phyloP scores from a whole-genome alignment of 169 alveolate genomes.

The Plasmodium coatneyi region DNA sequence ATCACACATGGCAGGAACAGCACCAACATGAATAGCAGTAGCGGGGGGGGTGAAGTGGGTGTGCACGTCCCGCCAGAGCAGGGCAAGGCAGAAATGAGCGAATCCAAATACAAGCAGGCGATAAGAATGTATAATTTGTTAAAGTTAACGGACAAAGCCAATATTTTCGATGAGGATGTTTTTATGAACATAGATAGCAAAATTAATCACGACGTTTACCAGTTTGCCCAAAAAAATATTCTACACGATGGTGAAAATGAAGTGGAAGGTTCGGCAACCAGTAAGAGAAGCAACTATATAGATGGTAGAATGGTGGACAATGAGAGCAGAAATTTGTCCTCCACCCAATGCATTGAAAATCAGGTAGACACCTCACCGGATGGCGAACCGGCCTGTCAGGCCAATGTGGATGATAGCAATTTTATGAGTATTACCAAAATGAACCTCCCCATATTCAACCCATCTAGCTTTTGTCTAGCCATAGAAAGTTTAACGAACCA shows the following conservation, averaged over 20 bases:
- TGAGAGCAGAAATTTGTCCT: not conserved
- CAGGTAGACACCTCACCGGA: not conserved
- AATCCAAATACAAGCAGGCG: constrained; percentile 67
- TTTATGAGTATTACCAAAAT: constrained; percentile 62
- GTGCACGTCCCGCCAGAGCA: not conserved
- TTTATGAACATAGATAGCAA: constrained; percentile 74
- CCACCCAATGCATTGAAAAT: not conserved
- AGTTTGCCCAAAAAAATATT: constrained; percentile 46
- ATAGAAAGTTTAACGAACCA: constrained; percentile 49
- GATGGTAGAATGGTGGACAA: not conserved
- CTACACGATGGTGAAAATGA: not conserved
- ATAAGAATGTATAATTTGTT: constrained; percentile 61
- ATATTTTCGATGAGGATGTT: constrained; percentile 70
- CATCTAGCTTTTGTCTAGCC: constrained; percentile 67
- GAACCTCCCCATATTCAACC: constrained; percentile 68
- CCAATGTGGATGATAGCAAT: not conserved
- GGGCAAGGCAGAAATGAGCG: constrained; percentile 54
- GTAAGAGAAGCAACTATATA: not conserved
- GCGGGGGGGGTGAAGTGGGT: not conserved
- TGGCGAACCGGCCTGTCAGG: not conserved
- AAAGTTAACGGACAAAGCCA: constrained; percentile 47
- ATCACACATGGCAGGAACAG: not conserved
- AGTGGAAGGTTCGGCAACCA: not conserved
- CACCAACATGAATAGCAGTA: not conserved
- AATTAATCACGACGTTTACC: constrained; percentile 62